phyloP scores from a whole-genome alignment of 768 basidiomycete species.

The Boletus huronensis region DNA sequence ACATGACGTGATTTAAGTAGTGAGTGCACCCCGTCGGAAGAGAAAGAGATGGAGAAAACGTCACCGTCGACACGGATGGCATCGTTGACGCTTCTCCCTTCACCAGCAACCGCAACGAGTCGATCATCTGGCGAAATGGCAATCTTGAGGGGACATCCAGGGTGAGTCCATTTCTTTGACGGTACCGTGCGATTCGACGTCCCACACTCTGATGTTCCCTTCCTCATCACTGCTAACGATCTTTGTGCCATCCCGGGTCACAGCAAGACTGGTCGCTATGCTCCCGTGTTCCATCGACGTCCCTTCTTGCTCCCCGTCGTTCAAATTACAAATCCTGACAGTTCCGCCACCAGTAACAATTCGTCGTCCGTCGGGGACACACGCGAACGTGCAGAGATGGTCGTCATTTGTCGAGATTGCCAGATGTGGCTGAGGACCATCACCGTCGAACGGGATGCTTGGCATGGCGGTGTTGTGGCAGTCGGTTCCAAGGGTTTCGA shows the following conservation, averaged over 20 bases:
- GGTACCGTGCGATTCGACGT: neutral
- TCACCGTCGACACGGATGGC: too few relatives aligned
- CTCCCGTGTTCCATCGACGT: neutral
- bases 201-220: neutral
- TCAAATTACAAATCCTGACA: neutral
- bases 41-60: too few relatives aligned
- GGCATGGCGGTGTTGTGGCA: neutral
- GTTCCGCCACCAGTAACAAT: slow-evolving; percentile 2
- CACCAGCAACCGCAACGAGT: too few relatives aligned
- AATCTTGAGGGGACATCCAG: too few relatives aligned
- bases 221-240: neutral
- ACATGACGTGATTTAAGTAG: too few relatives aligned
- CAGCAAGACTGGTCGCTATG: neutral
- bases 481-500: neutral
- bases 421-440: neutral
- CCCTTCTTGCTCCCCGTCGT: neutral
- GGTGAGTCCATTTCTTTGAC: too few relatives aligned
- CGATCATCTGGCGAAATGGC: too few relatives aligned
- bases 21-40: too few relatives aligned
- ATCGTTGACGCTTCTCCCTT: too few relatives aligned
- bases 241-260: neutral
- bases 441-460: neutral
- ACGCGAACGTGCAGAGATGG: neutral
- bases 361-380: neutral
- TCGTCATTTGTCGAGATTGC: neutral